A percentile compares a stretch with the other conserved stretches of the same genome.
Evolutionary conservation across 2,329 filamentous ascomycete species (phyloP).

Genomic region (Fusarium mundagurra): DNA sequence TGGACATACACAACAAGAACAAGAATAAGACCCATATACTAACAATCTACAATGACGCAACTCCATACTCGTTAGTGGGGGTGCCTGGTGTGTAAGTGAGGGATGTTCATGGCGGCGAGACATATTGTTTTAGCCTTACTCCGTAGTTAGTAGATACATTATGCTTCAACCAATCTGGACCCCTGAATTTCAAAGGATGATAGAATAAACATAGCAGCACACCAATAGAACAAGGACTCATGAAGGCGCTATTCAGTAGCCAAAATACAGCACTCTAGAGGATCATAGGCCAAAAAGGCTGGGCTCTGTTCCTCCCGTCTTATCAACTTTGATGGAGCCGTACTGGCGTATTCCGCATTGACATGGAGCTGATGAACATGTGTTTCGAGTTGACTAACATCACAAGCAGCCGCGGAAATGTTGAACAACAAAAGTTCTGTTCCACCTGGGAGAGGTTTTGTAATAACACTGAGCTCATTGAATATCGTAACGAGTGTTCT

Average conservation of each 20-base stretch:
- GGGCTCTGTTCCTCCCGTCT: background rate
- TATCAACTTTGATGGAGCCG: background rate
- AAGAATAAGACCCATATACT: background rate
- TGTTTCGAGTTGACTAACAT: background rate
- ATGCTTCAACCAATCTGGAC: background rate
- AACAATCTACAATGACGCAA: background rate
- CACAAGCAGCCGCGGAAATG: background rate
- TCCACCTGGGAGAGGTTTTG: background rate
- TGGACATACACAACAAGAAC: background rate
- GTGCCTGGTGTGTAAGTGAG: background rate
- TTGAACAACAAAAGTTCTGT: background rate
- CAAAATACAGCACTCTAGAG: background rate
- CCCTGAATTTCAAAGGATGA: background rate
- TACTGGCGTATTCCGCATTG: background rate
- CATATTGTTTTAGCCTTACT: background rate
- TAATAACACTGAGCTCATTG: background rate
- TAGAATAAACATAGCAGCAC: background rate
- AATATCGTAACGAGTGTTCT: conserved; percentile 30
- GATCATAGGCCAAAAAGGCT: background rate
- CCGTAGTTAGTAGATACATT: background rate
- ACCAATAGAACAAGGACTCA: background rate
- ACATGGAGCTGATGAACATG: background rate
- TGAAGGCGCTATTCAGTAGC: background rate
- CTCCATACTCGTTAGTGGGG: background rate
- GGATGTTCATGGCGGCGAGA: background rate